Percentiles rank a stretch among this genome's conserved stretches.
These are phyloP conservation scores for Buxus sempervirens DNA, from an alignment of 164 flowering plant genomes.

Conservation along the genomic window DNA sequence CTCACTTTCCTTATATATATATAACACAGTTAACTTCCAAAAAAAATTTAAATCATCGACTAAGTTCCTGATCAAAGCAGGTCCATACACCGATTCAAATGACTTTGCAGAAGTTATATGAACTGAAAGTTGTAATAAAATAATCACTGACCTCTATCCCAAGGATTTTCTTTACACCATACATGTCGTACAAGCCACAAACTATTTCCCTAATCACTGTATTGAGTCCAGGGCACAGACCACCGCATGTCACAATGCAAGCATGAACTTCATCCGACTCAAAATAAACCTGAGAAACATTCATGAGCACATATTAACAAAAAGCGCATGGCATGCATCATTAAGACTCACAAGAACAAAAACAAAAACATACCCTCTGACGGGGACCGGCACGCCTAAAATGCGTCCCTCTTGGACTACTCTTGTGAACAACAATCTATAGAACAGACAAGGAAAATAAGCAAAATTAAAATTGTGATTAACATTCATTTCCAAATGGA, in stretches of 20 bases:
- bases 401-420: conserved; percentile 68
- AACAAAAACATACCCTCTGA: conserved; percentile 39
- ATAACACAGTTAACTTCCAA: too few relatives aligned
- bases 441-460: not conserved
- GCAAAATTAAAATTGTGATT: not conserved
- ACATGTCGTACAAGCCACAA: conserved; percentile 57
- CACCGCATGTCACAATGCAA: conserved; percentile 77
- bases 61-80: not conserved
- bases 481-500: not conserved
- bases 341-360: not conserved
- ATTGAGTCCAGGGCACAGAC: conserved; percentile 80
- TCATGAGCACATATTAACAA: not conserved
- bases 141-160: conserved; percentile 57
- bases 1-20: too few relatives aligned
- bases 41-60: too few relatives aligned
- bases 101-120: not conserved
- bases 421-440: conserved; percentile 68
- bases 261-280: conserved; percentile 60
- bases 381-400: conserved; percentile 91
- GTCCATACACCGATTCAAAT: not conserved
- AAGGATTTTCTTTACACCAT: conserved; percentile 49
- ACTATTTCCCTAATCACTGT: conserved; percentile 78
- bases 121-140: not conserved
- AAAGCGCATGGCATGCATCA: not conserved
- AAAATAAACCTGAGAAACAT: conserved; percentile 51